Conservation (phyloP, 257 asterid genomes). For the Solanum corneliomulleri region DNA sequence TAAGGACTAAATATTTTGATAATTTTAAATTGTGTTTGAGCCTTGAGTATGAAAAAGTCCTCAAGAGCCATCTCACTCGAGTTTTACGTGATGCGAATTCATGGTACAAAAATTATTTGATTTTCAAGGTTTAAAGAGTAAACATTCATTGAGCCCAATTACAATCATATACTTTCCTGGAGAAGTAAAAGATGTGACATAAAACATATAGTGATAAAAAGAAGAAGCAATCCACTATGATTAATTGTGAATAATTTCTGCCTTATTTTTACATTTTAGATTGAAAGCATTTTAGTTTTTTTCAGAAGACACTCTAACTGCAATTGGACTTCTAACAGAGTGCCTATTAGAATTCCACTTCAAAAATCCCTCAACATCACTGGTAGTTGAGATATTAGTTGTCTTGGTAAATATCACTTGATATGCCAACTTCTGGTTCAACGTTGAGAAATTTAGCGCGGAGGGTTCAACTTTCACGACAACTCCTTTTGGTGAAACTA, state of each 20-base stretch:
- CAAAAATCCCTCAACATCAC: conserved; percentile 18
- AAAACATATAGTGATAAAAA: neutral
- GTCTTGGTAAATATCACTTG: conserved; percentile 9
- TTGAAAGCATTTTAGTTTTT: neutral
- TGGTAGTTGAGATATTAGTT: neutral
- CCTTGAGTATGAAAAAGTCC: neutral
- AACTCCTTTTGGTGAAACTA: conserved; percentile 15
- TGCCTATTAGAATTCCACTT: conserved; percentile 24
- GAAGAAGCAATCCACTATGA: neutral
- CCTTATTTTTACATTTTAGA: neutral
- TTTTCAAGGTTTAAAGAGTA: neutral
- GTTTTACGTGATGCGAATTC: neutral
- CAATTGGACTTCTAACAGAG: conserved; percentile 30
- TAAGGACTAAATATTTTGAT: neutral
- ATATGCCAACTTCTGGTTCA: conserved; percentile 19
- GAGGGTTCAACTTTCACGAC: conserved; percentile 20
- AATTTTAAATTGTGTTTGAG: neutral
- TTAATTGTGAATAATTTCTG: neutral
- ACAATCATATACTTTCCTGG: neutral
- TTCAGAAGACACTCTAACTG: neutral
- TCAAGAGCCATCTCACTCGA: neutral
- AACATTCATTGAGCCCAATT: neutral
- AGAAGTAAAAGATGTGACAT: neutral
- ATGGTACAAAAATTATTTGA: neutral
- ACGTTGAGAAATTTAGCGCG: neutral